phyloP scores from a whole-genome alignment of 352 stramenopile species.

The Pythium dissimile region DNA sequence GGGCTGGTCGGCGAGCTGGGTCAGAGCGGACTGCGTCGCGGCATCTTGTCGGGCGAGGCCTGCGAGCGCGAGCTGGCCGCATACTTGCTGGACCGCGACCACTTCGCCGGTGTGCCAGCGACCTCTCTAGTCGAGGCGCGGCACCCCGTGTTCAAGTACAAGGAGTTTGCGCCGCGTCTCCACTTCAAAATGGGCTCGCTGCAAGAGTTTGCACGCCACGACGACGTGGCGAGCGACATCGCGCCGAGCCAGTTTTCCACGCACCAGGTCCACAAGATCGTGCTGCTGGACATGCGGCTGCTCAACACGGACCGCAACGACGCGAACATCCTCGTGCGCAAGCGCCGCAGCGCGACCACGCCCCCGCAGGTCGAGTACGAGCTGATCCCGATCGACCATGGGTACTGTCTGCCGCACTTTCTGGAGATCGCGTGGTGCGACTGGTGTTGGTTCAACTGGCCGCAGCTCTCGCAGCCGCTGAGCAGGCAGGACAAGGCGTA shows the following conservation, averaged over 20 bases:
- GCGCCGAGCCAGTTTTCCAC: constrained; percentile 86
- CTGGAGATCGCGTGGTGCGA: constrained; percentile 97
- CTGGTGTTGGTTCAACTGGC: constrained; percentile 99
- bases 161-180: constrained; percentile 36
- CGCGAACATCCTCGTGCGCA: constrained; percentile 96
- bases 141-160: constrained; percentile 79
- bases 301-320: constrained; percentile 98
- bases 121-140: constrained; percentile 74
- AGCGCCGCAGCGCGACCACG: constrained; percentile 47
- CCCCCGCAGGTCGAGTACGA: constrained; percentile 72
- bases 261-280: constrained; percentile 98
- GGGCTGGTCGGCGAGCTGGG: constrained; percentile 85
- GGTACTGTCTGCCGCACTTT: constrained; percentile 95
- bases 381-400: constrained; percentile 99
- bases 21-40: constrained; percentile 83
- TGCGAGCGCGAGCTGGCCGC: constrained; percentile 97
- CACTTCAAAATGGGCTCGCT: constrained; percentile 95
- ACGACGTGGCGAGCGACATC: constrained; percentile 94
- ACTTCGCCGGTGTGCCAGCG: constrained; percentile 81
- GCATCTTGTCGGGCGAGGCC: constrained; percentile 94
- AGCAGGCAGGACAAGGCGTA: constrained; percentile 60
- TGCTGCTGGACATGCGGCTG: constrained; percentile 97
- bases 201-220: constrained; percentile 95
- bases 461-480: constrained; percentile 81
- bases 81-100: constrained; percentile 93